phyloP scores from a whole-genome alignment of 1,139 yeast species.

The Meyerozyma carpophila region DNA sequence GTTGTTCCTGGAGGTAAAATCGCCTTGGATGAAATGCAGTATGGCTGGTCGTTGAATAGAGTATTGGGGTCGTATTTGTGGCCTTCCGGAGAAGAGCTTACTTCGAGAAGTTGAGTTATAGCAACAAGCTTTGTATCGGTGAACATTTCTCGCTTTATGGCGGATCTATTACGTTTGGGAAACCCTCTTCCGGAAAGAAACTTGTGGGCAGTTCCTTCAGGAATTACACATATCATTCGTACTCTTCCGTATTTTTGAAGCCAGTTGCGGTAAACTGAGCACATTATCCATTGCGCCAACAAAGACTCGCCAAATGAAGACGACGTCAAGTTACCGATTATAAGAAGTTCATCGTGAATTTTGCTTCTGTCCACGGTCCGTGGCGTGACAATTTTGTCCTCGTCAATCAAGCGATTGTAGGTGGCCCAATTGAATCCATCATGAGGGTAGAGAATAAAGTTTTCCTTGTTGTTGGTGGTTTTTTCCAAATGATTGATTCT shows the following conservation, averaged over 20 bases:
- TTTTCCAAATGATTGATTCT: constrained; percentile 17
- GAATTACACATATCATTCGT: constrained; percentile 60
- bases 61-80: constrained; percentile 33
- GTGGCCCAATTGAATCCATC: constrained; percentile 70
- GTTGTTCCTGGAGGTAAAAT: constrained; percentile 21
- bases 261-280: constrained; percentile 72
- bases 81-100: constrained; percentile 21
- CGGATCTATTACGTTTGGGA: constrained; percentile 47
- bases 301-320: constrained; percentile 55
- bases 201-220: constrained; percentile 56
- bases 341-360: constrained; percentile 58
- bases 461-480: constrained; percentile 20
- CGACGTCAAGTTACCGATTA: constrained; percentile 60
- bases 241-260: constrained; percentile 69
- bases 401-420: constrained; percentile 38
- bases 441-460: constrained; percentile 23
- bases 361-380: constrained; percentile 31
- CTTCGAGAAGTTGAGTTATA: constrained; percentile 23
- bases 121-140: constrained; percentile 52
- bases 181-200: constrained; percentile 48
- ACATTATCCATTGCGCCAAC: constrained; percentile 70
- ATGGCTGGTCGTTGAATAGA: constrained; percentile 35
- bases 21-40: constrained; percentile 19
- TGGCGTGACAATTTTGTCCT: constrained; percentile 39
- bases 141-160: constrained; percentile 57